These are phyloP conservation scores for Spergularia azorica DNA, from an alignment of 179 eudicot species.

Conservation along the genomic window DNA sequence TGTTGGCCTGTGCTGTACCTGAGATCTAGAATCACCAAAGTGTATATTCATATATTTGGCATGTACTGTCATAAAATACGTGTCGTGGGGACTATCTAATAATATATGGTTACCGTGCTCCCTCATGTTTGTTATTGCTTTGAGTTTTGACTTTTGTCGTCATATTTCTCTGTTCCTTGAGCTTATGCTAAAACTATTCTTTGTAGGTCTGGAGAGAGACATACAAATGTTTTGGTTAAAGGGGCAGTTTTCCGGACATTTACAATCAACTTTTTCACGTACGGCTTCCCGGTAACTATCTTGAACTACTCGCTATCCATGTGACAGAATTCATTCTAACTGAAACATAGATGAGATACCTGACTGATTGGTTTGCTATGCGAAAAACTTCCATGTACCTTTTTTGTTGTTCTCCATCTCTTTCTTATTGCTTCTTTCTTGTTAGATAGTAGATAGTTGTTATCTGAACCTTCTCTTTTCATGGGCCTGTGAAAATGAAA, in stretches of 20 bases:
- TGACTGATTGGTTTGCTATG: conserved; percentile 4
- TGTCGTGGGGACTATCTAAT: too few relatives aligned
- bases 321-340: conserved; percentile 14
- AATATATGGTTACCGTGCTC: neutral
- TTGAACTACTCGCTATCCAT: conserved; percentile 34
- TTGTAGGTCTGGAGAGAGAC: conserved; percentile 91
- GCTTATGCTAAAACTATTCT: conserved; percentile 23
- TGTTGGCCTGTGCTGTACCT: neutral
- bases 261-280: conserved; percentile 97
- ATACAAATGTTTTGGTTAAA: conserved; percentile 80
- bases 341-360: conserved; percentile 9
- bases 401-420: neutral
- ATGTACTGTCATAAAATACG: too few relatives aligned
- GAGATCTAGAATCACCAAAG: neutral
- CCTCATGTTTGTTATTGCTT: neutral
- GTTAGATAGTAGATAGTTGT: neutral
- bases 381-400: neutral
- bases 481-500: too few relatives aligned
- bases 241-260: conserved; percentile 83
- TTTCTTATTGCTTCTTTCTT: neutral
- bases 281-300: conserved; percentile 94
- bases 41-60: too few relatives aligned
- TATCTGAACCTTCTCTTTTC: neutral
- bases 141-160: neutral
- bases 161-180: conserved; percentile 3